Percentiles rank a stretch among this genome's conserved stretches.
Evolutionary conservation across 768 basidiomycete genomes (phyloP).

Genomic region (Serendipita sp.): DNA sequence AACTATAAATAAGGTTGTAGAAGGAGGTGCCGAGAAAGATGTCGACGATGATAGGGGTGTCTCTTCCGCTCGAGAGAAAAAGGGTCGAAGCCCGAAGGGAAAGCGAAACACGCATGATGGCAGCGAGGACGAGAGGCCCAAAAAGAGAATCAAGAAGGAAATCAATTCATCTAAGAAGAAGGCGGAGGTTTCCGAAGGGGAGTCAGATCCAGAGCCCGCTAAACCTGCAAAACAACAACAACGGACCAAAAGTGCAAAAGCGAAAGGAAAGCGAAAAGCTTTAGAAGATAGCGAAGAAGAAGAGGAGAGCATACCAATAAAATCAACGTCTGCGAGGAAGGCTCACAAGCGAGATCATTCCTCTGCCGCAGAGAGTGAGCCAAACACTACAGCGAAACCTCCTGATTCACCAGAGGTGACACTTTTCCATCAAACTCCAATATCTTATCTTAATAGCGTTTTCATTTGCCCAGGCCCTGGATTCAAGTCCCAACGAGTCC

Average conservation of each 20-base stretch:
- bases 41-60: background rate
- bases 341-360: background rate
- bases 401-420: background rate
- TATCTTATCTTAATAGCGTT: background rate
- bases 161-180: background rate
- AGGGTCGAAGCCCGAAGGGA: background rate
- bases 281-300: background rate
- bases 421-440: background rate
- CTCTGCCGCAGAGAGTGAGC: background rate
- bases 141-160: background rate
- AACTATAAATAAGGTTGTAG: background rate
- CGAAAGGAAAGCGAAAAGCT: slow-evolving; percentile 14
- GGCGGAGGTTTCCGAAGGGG: background rate
- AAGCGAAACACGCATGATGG: slow-evolving; percentile 6
- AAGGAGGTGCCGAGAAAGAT: background rate
- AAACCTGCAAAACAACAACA: slow-evolving; percentile 15
- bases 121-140: background rate
- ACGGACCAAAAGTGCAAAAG: slow-evolving; percentile 21
- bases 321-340: background rate
- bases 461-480: background rate
- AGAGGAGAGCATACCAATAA: background rate
- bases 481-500: background rate
- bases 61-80: too few species aligned
- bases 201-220: background rate
- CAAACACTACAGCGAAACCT: background rate